Conservation (phyloP, 768 basidiomycete species). For the Lentinula boryana region DNA sequence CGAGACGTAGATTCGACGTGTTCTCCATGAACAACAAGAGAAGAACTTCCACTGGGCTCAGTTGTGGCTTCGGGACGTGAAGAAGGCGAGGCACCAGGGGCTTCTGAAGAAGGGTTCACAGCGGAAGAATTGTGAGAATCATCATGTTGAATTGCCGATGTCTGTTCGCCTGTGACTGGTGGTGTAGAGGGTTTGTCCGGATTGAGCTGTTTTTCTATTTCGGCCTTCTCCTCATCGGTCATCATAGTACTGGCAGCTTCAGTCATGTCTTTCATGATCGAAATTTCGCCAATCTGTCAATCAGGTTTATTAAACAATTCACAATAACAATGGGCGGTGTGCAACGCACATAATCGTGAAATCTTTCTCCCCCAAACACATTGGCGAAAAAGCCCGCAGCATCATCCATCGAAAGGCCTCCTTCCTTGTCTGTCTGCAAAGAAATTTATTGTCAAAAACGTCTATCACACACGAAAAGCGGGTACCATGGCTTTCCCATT, state of each 20-base stretch:
- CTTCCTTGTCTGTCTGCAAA: constrained; percentile 66
- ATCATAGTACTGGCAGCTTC: constrained; percentile 81
- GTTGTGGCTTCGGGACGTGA: constrained; percentile 13
- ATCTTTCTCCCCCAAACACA: constrained; percentile 93
- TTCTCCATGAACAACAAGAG: constrained; percentile 18
- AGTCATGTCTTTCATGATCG: constrained; percentile 91
- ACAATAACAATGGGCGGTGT: neutral
- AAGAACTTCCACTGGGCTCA: constrained; percentile 6
- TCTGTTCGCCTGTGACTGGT: constrained; percentile 11
- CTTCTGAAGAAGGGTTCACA: neutral
- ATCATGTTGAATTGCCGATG: constrained; percentile 11
- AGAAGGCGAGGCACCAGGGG: neutral
- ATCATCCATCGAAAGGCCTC: constrained; percentile 78
- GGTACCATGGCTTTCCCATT: constrained; percentile 80
- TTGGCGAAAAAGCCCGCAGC: constrained; percentile 93
- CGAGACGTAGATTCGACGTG: constrained; percentile 8
- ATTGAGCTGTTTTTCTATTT: constrained; percentile 71
- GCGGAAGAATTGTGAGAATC: constrained; percentile 8
- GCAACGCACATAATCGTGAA: constrained; percentile 75
- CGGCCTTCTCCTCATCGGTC: constrained; percentile 89
- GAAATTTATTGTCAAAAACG: neutral
- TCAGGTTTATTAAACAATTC: neutral
- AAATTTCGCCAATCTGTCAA: constrained; percentile 89
- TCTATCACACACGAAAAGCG: neutral
- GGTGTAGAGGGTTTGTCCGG: constrained; percentile 22